These are phyloP conservation scores for Meripilus lineatus DNA, from an alignment of 1,284 basidiomycete genomes.

Conservation along the genomic window DNA sequence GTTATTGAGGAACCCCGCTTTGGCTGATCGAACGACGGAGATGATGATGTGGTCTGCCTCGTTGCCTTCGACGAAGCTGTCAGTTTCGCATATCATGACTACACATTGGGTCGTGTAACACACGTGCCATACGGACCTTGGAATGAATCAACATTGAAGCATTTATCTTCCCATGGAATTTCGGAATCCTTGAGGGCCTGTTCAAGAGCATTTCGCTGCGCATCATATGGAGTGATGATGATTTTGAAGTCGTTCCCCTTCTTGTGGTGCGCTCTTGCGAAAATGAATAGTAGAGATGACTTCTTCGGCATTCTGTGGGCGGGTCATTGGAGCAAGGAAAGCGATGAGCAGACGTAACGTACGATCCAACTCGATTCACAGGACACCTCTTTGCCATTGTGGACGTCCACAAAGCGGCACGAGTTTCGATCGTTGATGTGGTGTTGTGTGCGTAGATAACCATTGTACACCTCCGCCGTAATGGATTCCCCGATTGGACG, in stretches of 20 bases:
- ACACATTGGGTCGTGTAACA: not conserved
- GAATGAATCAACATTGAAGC: slow-evolving; percentile 42
- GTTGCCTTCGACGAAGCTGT: slow-evolving; percentile 28
- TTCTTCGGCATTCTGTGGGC: slow-evolving; percentile 38
- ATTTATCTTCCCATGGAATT: slow-evolving; percentile 33
- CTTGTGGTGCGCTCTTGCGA: slow-evolving; percentile 34
- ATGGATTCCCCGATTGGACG: slow-evolving; percentile 42
- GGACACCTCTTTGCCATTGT: slow-evolving; percentile 31
- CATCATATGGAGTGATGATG: slow-evolving; percentile 46
- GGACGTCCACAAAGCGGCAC: slow-evolving; percentile 39
- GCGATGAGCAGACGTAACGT: slow-evolving; percentile 7
- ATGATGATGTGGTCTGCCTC: slow-evolving; percentile 40
- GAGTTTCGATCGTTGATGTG: slow-evolving; percentile 15
- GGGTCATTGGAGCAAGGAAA: not conserved
- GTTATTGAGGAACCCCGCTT: slow-evolving; percentile 37
- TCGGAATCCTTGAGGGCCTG: slow-evolving; percentile 24
- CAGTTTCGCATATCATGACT: not conserved
- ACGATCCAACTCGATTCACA: slow-evolving; percentile 41
- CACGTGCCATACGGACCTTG: slow-evolving; percentile 32
- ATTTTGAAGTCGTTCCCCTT: slow-evolving; percentile 27
- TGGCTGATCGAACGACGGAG: slow-evolving; percentile 36
- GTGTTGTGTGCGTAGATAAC: slow-evolving; percentile 33
- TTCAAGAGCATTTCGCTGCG: slow-evolving; percentile 36
- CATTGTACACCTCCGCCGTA: slow-evolving; percentile 37
- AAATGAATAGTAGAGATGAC: slow-evolving; percentile 30